phyloP scores from a whole-genome alignment of 148 eudicot species.

The Vaccinium macrocarpon region DNA sequence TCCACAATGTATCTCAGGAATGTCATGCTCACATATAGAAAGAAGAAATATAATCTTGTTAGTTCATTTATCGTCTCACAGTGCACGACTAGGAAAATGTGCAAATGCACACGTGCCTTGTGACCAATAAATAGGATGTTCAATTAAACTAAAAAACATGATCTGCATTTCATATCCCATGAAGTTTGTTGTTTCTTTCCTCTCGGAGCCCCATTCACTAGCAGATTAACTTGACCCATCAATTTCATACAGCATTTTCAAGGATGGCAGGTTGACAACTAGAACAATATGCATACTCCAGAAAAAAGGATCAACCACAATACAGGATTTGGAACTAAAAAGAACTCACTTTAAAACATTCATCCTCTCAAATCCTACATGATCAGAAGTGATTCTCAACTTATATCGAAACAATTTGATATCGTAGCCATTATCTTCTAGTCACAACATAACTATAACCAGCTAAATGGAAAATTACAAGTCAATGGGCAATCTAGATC shows the following conservation, averaged over 20 bases:
- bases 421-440: neutral
- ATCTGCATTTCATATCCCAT: neutral
- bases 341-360: neutral
- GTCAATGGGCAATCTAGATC: neutral
- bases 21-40: neutral
- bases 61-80: neutral
- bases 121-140: neutral
- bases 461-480: neutral
- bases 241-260: neutral
- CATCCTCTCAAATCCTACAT: neutral
- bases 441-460: neutral
- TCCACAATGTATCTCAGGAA: constrained; percentile 5
- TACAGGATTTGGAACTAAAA: neutral
- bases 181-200: neutral
- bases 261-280: neutral
- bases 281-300: neutral
- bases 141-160: neutral
- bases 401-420: neutral
- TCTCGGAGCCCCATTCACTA: neutral
- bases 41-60: neutral
- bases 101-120: neutral
- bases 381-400: constrained; percentile 6
- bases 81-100: neutral
- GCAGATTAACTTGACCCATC: neutral
- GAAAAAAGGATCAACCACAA: neutral